Conservation (phyloP, 2,329 filamentous ascomycete species). For the Fusarium nematophilum region DNA sequence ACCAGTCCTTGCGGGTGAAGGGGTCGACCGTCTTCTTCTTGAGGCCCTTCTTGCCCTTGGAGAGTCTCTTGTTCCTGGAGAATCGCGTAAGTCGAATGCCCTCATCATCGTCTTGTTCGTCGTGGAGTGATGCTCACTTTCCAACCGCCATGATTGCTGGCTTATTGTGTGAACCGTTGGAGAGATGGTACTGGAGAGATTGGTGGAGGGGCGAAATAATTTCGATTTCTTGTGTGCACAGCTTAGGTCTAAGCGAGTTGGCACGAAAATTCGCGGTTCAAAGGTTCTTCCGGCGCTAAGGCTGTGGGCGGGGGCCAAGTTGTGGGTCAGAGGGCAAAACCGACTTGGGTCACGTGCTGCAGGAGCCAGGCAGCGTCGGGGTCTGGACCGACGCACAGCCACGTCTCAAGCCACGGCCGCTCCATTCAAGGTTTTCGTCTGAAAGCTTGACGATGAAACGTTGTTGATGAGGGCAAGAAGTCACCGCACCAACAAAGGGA, state of each 20-base stretch:
- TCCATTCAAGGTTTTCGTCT: no score
- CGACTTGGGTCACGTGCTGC: conserved; percentile 34
- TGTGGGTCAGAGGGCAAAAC: conserved; percentile 30
- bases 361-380: neutral
- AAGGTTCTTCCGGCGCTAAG: conserved; percentile 45
- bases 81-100: conserved; percentile 38
- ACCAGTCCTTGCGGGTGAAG: conserved; percentile 99
- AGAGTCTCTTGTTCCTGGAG: conserved; percentile 98
- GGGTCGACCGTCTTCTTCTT: conserved; percentile 99
- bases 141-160: conserved; percentile 70
- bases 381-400: neutral
- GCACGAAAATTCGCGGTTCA: conserved; percentile 41
- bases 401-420: conserved; percentile 1
- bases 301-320: conserved; percentile 25
- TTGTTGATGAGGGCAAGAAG: neutral
- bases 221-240: conserved; percentile 55
- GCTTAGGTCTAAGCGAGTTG: conserved; percentile 54
- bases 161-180: conserved; percentile 57
- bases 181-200: conserved; percentile 56
- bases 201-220: conserved; percentile 56
- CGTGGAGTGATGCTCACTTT: conserved; percentile 59
- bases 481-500: no score
- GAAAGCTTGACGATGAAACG: conserved; percentile 5
- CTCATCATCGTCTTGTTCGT: conserved; percentile 1
- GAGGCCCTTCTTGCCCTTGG: conserved; percentile 99